Base-by-base conservation (phyloP, 768 basidiomycete genomes). In the Russula griseocarnosa region DNA sequence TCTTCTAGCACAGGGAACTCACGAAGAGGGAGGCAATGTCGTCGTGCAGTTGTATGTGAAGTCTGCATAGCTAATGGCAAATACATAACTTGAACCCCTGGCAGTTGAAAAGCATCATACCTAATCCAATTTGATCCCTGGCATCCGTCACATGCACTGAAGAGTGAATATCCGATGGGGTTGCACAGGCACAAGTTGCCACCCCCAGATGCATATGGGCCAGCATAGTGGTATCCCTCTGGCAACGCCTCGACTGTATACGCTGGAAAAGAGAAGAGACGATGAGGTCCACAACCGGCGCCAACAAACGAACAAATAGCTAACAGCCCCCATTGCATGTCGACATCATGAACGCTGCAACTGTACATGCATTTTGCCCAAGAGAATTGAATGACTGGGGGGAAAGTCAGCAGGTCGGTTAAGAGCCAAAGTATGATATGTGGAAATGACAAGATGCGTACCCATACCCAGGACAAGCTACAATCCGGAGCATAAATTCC, bases 131-230 rank as follows among this genome's bases (percentile, higher is more conserved):
- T 5, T 26, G 1, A 0, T 24, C 38, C 36, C 38, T 64, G 63
- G 26, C 61, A 62, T 30, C 26, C 54, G 6, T 26, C 61, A 20
- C 61, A 62, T 10, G 61, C 61, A 24, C 61, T 56, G 8, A 50
- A 1, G 24, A 61, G 61, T 4, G 40, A 53, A 34, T 53, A 53
- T 2, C 1, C 20, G 11, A 53, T 4, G 5, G 55, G 50, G 38
- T n/a, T 62, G n/a, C 61, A 62, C 34, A 30, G 5, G 55, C 61
- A 61, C 46, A 22, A 7, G 40, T n/a, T 6, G 11, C 1, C 4
- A 16, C 36, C 52, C n/a, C 11, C 9, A 10, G 6, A 0, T 20
- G 0, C 30, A 0, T 2, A 20, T 10, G 60, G 60, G 4, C 60
- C 60, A 2, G 1, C 0, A 22, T 3, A 3, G 20, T 47, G 46